Evolutionary conservation across 2,329 filamentous ascomycete genomes (phyloP), one percentile per base, ranked within the genome.

Genomic region (Aspergillus japonicus): DNA sequence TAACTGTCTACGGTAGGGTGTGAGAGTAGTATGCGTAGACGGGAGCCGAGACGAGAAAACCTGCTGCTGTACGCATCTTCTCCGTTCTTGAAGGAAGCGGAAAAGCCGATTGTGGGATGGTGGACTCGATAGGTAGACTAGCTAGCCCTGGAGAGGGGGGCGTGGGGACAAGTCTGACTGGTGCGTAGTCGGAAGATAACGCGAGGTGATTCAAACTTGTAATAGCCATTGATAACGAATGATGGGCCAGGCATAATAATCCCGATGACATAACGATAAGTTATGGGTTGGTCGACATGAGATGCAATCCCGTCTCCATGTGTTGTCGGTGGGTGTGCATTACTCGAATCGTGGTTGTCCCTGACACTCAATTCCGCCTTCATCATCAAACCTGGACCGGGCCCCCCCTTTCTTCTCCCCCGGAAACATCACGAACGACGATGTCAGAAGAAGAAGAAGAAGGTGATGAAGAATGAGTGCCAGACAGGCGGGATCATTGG

Each of bases 121-220:
- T 11, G 52, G 16, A 10, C 21, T 16, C n/a, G 7, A 39, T 5
- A 42, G 23, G 51, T 10, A 35, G 14, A 5, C 21, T 16, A 8
- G 7, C 19, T 5, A 42, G 50, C 14, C 14, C 39, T n/a, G 33
- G 39, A 31, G 50, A 42, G n/a, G 14, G 31, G 35, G 51, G 7
- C 53, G 53, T 55, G 53, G 52, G 52, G 52, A 55, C 53, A 55
- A 54, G 19, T 16, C 29, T 24, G 42, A 29, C 42, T 47, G 42
- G 53, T 55, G 53, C 53, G 53, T 55, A 55, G 53, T 11, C 53
- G 39, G 29, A 53, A 61, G 58, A 50, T 59, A 55, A 55, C 53
- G 53, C 33, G 33, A 23, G n/a, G 51, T 42, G 33, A 39, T 39
- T 52, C 31, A 12, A 24, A 53, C 26, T n/a, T 44, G 51, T 53